Conservation (phyloP, 345 rosid genomes). For the Ailanthus altissimus region DNA sequence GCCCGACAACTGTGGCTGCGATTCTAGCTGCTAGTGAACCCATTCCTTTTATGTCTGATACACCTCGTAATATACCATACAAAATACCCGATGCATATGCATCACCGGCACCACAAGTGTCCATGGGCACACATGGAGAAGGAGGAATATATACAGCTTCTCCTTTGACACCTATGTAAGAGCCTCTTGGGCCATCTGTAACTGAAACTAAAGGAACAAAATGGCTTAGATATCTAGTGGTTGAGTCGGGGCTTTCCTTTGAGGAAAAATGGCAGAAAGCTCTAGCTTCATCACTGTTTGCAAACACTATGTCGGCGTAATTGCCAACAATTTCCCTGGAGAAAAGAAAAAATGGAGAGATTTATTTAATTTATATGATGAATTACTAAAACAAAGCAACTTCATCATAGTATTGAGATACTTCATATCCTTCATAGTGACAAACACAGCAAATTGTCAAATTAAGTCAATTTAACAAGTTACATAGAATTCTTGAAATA, state of each 20-base stretch:
- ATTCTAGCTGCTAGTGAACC: conserved; percentile 84
- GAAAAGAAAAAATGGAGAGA: neutral
- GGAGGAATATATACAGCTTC: conserved; percentile 92
- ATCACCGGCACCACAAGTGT: conserved; percentile 95
- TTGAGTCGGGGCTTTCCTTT: conserved; percentile 69
- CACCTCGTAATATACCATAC: conserved; percentile 72
- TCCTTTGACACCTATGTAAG: conserved; percentile 92
- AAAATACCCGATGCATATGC: conserved; percentile 92
- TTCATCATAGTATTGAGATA: neutral
- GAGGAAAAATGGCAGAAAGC: conserved; percentile 77
- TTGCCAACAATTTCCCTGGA: conserved; percentile 86
- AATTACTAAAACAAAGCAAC: neutral
- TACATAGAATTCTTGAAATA: neutral
- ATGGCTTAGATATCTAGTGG: conserved; percentile 85
- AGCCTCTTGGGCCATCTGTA: conserved; percentile 83
- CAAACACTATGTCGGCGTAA: conserved; percentile 77
- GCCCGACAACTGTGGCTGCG: conserved; percentile 88
- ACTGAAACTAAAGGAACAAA: conserved; percentile 87
- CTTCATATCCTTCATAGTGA: neutral
- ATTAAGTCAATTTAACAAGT: neutral
- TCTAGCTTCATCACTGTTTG: conserved; percentile 87
- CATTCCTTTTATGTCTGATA: conserved; percentile 73
- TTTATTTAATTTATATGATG: neutral
- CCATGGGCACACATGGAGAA: conserved; percentile 73
- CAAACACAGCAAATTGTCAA: neutral